phyloP scores from a whole-genome alignment of 1,284 basidiomycete genomes.

The Tetrapyrgos nigripes region DNA sequence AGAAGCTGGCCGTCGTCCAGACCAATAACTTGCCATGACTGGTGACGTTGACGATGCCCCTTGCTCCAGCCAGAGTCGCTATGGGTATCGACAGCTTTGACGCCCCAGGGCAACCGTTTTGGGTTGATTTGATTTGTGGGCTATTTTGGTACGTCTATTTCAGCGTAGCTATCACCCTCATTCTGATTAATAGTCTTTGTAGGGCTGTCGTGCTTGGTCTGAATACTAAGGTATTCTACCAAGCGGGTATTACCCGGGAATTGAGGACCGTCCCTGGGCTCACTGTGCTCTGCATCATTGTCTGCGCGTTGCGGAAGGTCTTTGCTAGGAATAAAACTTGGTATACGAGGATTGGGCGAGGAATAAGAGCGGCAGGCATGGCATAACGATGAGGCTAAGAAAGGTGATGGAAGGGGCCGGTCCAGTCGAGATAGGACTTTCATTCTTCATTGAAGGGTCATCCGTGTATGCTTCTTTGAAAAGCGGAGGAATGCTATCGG shows the following conservation, averaged over 20 bases:
- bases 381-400: too few relatives aligned
- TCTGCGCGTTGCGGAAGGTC: constrained; percentile 45
- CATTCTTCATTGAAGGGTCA: too few relatives aligned
- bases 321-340: constrained; percentile 6
- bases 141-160: constrained; percentile 36
- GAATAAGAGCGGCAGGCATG: not conserved
- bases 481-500: too few relatives aligned
- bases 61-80: constrained; percentile 69
- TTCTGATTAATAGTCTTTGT: too few relatives aligned
- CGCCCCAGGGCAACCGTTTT: constrained; percentile 23
- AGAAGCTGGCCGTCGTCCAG: constrained; percentile 46
- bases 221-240: constrained; percentile 49
- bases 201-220: constrained; percentile 53
- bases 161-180: constrained; percentile 41
- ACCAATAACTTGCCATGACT: constrained; percentile 60
- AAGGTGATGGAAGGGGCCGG: too few relatives aligned
- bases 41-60: constrained; percentile 76
- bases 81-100: constrained; percentile 63
- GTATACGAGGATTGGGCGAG: constrained; percentile 4
- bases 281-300: constrained; percentile 41
- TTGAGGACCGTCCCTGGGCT: constrained; percentile 48
- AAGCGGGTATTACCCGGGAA: constrained; percentile 50
- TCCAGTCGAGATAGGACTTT: too few relatives aligned
- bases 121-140: not conserved
- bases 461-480: too few relatives aligned